Base-by-base conservation (phyloP, 163 green algal genomes). In the Chloroidium sp. region DNA sequence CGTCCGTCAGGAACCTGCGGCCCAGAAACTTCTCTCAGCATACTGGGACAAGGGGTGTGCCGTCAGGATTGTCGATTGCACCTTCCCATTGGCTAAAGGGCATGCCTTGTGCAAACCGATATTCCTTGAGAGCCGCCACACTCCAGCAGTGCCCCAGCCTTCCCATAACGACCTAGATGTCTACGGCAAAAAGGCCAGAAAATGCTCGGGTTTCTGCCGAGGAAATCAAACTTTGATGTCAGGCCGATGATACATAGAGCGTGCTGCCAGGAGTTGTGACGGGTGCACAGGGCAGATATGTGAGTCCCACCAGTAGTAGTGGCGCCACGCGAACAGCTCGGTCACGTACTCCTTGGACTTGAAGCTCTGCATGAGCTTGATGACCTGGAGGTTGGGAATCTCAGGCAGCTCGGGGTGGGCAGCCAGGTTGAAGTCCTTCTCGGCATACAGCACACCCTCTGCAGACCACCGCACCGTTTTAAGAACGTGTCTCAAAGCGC, bases 281-380 rank as follows among this genome's bases (percentile, higher is more conserved):
- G 36, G 36, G 36, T 78, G 10, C 67, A 72, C 6, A 72, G 67
- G 67, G 67, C 67, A 76, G n/a, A 13, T 58, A 79, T 69, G 75
- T 13, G 75, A 62, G 57, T 76, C 88, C 69, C 86, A 97, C 94
- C 95, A 99, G 91, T 99, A 99, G 91, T 98, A 98, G 92, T 99
- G 94, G 79, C 95, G 90, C 97, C 86, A 99, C 4, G 97, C 95
- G 83, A 97, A 99, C 75, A 91, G 91, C 93, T 99, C 96, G 58
- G 92, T 98, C 69, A 99, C 96, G 13, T 94, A 90, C 90, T 98
- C 97, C 88, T 95, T 95, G 82, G 86, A 95, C 88, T 96, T 97
- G 89, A 99, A 97, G 85, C 87, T 95, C 92, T 99, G 96, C 96
- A 99, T 98, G 67, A 99, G 90, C 93, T 99, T 99, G 87, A 99